Conservation (phyloP, 805 yeast species). For the Saturnispora mendoncae region DNA sequence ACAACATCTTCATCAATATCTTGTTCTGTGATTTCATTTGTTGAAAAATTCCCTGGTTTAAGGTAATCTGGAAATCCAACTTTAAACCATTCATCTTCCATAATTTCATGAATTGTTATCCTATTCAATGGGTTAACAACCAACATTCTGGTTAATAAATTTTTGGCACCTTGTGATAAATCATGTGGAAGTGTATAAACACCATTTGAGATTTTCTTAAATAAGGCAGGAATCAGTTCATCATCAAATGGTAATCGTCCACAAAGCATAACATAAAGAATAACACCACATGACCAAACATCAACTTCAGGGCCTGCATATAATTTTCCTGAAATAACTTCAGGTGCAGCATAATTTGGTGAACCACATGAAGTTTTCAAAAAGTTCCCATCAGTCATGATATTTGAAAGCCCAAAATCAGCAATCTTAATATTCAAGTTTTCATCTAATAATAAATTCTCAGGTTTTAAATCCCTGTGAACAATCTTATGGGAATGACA, state of each 20-base stretch:
- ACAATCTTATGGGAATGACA: conserved; percentile 96
- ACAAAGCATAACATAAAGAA: conserved; percentile 89
- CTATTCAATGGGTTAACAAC: conserved; percentile 92
- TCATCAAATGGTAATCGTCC: conserved; percentile 95
- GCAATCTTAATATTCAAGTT: conserved; percentile 90
- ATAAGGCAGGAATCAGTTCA: conserved; percentile 88
- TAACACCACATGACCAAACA: conserved; percentile 97
- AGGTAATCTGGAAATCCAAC: conserved; percentile 73
- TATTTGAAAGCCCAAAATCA: conserved; percentile 88
- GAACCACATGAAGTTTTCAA: conserved; percentile 92
- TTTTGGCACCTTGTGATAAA: conserved; percentile 76
- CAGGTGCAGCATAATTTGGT: conserved; percentile 97
- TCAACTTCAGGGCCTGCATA: conserved; percentile 98
- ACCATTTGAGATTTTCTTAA: conserved; percentile 88
- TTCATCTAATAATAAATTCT: conserved; percentile 82
- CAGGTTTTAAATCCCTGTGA: conserved; percentile 94
- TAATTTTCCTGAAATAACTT: conserved; percentile 86
- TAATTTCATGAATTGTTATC: conserved; percentile 84
- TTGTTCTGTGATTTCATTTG: conserved; percentile 21
- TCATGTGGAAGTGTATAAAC: conserved; percentile 85
- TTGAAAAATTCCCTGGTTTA: conserved; percentile 38
- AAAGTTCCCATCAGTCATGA: conserved; percentile 96
- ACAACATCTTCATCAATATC: conserved; percentile 72
- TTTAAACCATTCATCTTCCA: conserved; percentile 92
- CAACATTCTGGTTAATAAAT: conserved; percentile 76